Conservation (phyloP, 2,329 filamentous ascomycete species). For the Chaetothyriales sp. region DNA sequence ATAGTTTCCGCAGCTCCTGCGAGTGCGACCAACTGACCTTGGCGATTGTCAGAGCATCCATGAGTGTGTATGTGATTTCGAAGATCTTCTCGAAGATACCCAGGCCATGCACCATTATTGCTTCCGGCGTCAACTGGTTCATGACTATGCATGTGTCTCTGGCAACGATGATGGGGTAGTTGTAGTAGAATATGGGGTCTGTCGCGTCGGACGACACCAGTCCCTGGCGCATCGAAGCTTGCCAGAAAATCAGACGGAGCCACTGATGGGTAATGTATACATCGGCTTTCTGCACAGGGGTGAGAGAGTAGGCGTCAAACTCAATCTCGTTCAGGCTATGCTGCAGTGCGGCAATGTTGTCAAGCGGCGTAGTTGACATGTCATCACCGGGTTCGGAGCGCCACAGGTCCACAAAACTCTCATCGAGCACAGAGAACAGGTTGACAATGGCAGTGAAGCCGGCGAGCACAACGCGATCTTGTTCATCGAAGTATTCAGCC, state of each 20-base stretch:
- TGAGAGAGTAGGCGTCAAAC: constrained; percentile 28
- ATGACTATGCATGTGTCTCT: constrained; percentile 36
- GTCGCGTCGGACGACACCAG: constrained; percentile 46
- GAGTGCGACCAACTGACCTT: constrained; percentile 14
- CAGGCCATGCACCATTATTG: constrained; percentile 16
- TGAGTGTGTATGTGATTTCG: constrained; percentile 16
- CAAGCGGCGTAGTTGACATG: constrained; percentile 6
- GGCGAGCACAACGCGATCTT: constrained; percentile 15
- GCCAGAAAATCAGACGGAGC: constrained; percentile 59
- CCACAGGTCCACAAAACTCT: constrained; percentile 18
- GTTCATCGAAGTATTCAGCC: constrained; percentile 17
- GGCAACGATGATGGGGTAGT: constrained; percentile 49
- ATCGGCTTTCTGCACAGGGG: constrained; percentile 53
- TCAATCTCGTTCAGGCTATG: constrained; percentile 15
- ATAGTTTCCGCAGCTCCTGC: constrained; percentile 14
- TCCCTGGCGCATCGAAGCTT: constrained; percentile 53
- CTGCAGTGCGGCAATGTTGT: constrained; percentile 16
- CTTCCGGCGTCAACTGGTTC: constrained; percentile 8
- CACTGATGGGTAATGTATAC: constrained; percentile 56
- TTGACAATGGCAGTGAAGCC: constrained; percentile 16
- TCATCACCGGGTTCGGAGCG: constrained; percentile 8
- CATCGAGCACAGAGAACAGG: constrained; percentile 17
- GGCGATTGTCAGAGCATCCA: constrained; percentile 18
- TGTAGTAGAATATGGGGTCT: constrained; percentile 48
- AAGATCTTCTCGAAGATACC: constrained; percentile 18